Evolutionary conservation across 768 basidiomycete species (phyloP), one percentile per base, ranked within the genome.

Genomic region (Lyophyllum shimeji): DNA sequence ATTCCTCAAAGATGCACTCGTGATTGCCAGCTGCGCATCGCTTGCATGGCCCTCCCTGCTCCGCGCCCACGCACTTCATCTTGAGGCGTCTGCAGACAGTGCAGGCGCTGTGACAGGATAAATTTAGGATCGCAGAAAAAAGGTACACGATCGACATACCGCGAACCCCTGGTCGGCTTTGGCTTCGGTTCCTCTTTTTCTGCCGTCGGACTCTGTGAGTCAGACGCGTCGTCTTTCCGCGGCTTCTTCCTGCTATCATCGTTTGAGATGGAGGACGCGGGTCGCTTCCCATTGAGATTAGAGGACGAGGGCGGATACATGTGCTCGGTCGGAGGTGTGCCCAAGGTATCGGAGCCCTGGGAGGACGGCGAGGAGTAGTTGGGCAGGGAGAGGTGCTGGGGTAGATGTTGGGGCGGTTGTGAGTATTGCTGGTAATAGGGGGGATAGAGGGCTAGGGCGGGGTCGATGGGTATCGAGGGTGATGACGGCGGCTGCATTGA

Each of bases 1-100:
- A 93, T 69, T 98, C 96, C 74, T 98, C 95, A 60, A 99, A 98
- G 43, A 97, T 83, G 66, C 97, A 99, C 63, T 96, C 93, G 65
- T 95, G 90, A 61, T 83, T 83, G 18, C 90, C 87, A 0, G 84
- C 65, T 45, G 75, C 72, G 64, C 94, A 97, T 20, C 94, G 87
- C 65, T 94, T 95, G 76, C 94, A 97, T 0, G 94, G 92, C 0
- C 90, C 90, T 0, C 93, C 94, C 39, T 93, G 83, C 69, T 95
- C 94, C 2, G 90, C 93, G 31, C 90, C 90, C 7, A 92, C 89
- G 55, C 93, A 95, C 66, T 93, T 95, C 93, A 93, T 95, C 74
- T 95, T 95, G 29, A 95, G 80, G 23, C 93, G 87, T 20, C 94
- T 83, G 69, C 94, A 96, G 11, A 95, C 91, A 0, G 90, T 93